phyloP scores from a whole-genome alignment of 2,329 filamentous ascomycete genomes.

The Neonectria hederae region DNA sequence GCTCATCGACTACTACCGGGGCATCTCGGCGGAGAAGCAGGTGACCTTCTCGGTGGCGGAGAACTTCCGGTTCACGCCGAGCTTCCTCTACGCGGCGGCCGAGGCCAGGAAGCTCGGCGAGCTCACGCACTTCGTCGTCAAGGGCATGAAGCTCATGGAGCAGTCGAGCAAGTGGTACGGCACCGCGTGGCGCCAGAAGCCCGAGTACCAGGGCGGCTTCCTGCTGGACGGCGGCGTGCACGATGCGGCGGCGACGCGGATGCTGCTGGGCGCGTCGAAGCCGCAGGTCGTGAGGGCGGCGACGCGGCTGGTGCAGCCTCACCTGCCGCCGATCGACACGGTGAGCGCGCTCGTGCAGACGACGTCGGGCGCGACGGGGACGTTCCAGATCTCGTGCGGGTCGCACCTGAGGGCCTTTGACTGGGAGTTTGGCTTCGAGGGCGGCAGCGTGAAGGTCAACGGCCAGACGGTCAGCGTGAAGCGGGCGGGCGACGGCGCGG shows the following conservation, averaged over 20 bases:
- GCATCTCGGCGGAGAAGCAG: constrained; percentile 38
- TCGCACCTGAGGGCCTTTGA: constrained; percentile 63
- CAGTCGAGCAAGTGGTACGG: constrained; percentile 57
- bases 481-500: constrained; percentile 46
- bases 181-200: constrained; percentile 72
- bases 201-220: constrained; percentile 79
- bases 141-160: constrained; percentile 49
- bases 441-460: constrained; percentile 61
- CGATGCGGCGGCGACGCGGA: constrained; percentile 69
- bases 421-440: constrained; percentile 66
- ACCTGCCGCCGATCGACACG: constrained; percentile 74
- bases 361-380: constrained; percentile 63
- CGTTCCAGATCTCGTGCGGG: constrained; percentile 66
- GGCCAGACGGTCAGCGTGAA: constrained; percentile 56
- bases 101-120: constrained; percentile 46
- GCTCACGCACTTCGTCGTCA: constrained; percentile 58
- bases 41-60: constrained; percentile 72
- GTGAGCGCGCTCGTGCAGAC: constrained; percentile 67
- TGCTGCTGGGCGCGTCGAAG: constrained; percentile 62
- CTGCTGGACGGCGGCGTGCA: constrained; percentile 81
- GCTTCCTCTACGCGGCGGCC: constrained; percentile 62
- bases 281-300: constrained; percentile 62
- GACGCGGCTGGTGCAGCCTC: constrained; percentile 61
- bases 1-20: constrained; percentile 50
- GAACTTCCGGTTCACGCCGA: constrained; percentile 73